Base-by-base conservation (phyloP, 2,329 filamentous ascomycete genomes). In the Aspergillus sp. region DNA sequence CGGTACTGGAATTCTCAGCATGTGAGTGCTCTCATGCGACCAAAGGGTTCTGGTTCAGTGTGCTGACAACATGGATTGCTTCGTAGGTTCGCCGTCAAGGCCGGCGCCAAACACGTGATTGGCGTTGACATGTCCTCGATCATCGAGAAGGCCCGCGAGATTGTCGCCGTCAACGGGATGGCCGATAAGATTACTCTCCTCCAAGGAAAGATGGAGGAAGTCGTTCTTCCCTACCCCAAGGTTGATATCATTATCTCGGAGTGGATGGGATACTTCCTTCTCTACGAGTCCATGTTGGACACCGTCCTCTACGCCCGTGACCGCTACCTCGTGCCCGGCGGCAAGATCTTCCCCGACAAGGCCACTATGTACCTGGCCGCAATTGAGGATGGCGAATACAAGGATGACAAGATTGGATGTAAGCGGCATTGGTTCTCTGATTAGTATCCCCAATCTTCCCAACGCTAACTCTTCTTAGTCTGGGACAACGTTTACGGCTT, bases 401-500 rank as follows among this genome's bases (percentile, higher is more conserved):
- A 98, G 85, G 94, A 98, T 65, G 95, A 99, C 83, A 99, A 99
- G 85, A 99, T 99, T 73, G 94, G 93, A 79, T 99, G 94, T 98
- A 78, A 82, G 92, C 80, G 36, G 29, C 16, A 55, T 63, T 63
- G 31, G 52, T 32, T 6, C 16, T 14, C 36, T n/a, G 36, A 6
- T 6, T 26, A 9, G 9, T 32, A 42, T 53, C 36, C 20, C 29
- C 31, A 54, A 18, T 4, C n/a, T 5, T 20, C 39, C 22, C 45
- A 49, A 39, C 63, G 52, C 67, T 75, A 62, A 79, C 60, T 14
- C 58, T 53, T 63, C 45, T 67, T 68, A 98, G 94, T 98, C 85
- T 99, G 95, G 95, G 93, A 98, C 75, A 97, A 96, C 72, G 95
- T 99, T 65, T 99, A 96, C 79, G 95, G 95, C 65, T 99, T 99